Conservation (phyloP, 805 yeast species). For the Wickerhamiella kurtzmanii region DNA sequence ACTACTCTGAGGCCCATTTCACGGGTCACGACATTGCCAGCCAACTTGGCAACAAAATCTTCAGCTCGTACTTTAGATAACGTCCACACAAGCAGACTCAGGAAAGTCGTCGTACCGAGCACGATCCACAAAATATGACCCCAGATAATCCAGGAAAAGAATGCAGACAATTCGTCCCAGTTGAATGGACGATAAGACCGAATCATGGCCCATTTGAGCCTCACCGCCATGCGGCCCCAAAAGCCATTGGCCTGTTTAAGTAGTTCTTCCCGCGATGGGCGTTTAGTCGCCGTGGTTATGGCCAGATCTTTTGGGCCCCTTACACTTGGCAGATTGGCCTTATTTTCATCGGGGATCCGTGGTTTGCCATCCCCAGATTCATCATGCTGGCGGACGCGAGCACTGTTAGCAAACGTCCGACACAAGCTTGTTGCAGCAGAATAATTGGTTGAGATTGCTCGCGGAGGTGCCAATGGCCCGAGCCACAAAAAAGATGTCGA, state of each 20-base stretch:
- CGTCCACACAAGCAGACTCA: slow-evolving; percentile 62
- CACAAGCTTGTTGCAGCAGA: no score
- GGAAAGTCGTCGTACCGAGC: slow-evolving; percentile 85
- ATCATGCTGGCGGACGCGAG: no score
- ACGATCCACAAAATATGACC: slow-evolving; percentile 71
- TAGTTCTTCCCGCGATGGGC: slow-evolving; percentile 28
- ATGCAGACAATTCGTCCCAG: slow-evolving; percentile 82
- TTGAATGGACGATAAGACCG: slow-evolving; percentile 71
- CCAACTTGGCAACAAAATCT: slow-evolving; percentile 65
- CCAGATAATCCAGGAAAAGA: slow-evolving; percentile 82
- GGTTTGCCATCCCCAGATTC: no score
- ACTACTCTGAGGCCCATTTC: slow-evolving; percentile 73
- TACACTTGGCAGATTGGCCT: not conserved
- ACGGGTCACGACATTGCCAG: slow-evolving; percentile 73
- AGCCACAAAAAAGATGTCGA: no score
- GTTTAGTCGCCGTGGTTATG: not conserved
- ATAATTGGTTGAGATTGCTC: no score
- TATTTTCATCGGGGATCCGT: not conserved
- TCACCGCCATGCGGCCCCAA: slow-evolving; percentile 32
- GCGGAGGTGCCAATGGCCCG: no score
- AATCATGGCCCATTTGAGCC: slow-evolving; percentile 62
- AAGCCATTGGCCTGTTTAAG: slow-evolving; percentile 33
- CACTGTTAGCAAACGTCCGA: not conserved
- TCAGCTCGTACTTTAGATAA: slow-evolving; percentile 79
- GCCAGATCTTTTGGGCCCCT: not conserved